Base-by-base conservation (phyloP, 2,329 filamentous ascomycete species). In the Talaromyces sp. region DNA sequence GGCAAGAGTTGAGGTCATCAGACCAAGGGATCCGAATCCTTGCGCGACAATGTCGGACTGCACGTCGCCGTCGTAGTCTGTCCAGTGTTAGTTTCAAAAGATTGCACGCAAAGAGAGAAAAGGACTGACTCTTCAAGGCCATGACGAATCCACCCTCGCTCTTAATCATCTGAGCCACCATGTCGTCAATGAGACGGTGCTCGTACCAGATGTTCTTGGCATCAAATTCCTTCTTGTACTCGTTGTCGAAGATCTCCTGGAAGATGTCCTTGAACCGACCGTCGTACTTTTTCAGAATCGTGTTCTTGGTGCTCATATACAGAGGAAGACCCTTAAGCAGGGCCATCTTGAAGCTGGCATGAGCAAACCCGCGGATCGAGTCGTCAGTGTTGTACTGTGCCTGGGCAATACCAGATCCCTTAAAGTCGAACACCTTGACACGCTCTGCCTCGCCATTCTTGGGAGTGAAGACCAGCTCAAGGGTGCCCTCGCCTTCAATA, bases 111-210 rank as follows among this genome's bases (percentile, higher is more conserved):
- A 54, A 31, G 3, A 7, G 24, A 54, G 26, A 57, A 27, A 59
- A 17, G 29, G 54, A 82, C 87, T 77, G 75, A 96, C 91, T 97
- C 88, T 99, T 99, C 77, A 97, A 86, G 64, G 94, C 94, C 84
- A 97, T 97, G 75, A 97, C 86, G 80, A 94, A 97, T 65, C 94
- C 94, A 69, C 94, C 94, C 71, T 88, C 86, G 80, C 90, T 94
- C 90, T 99, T 99, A 84, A 99, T 90, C 94, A 99, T 99, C 85
- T 99, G 94, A 55, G 94, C 94, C 65, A 99, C 94, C 94, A 99
- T 97, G 80, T 99, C 94, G 80, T 99, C 94, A 73, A 99, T 97
- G 68, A 99, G 84, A 72, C 94, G 90, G 82, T 99, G 94, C 87
- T 99, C 94, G 76, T 99, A 97, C 94, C 94, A 97, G 80, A 97